Base-by-base conservation (phyloP, 495 filamentous ascomycete species). In the Talaromyces ruber region DNA sequence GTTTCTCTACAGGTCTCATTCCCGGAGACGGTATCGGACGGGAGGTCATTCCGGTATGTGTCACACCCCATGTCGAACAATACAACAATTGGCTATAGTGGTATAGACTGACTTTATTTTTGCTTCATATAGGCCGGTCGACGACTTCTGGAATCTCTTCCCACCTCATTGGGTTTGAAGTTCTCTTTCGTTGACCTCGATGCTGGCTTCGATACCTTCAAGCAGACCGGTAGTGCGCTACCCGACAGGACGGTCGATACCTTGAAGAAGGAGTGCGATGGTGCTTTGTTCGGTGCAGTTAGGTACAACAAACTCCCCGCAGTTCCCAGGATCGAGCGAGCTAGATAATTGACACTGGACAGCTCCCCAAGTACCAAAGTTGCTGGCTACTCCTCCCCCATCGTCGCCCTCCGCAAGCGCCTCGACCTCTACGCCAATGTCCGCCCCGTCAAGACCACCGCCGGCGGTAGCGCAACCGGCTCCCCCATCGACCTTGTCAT, bases 11-110 rank as follows among this genome's bases (percentile, higher is more conserved):
- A 95, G 93, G 92, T 71, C 88, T 98, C 71, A 97, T 98, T 69
- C 91, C 94, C 73, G 94, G 94, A 72, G 94, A 98, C 79, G 94
- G 94, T 74, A 98, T 98, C 75, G 94, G 94, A 73, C 90, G 90
- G 70, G 94, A 98, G 78, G 94, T 98, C 73, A 97, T 98, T 76
- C 95, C 95, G 65, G 81, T 83, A 72, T 63, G 76, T 68, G 29
- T 34, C 52, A 21, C 24, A 11, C 47, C 1, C 6, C 21, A 25
- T 2, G 26, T 11, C 21, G 26, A 51, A 25, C 9, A 28, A 28
- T 11, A 26, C 6, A 11, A 53, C 21, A 32, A 45, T 21, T 45
- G 4, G 7, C 3, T 45, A 9, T n/a, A 7, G 18, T 18, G 43
- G 5, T 8, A 6, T 2, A 64, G 65, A 64, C 64, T 64, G 56